Conservation (phyloP, 768 basidiomycete species). For the Serendipita sp. region DNA sequence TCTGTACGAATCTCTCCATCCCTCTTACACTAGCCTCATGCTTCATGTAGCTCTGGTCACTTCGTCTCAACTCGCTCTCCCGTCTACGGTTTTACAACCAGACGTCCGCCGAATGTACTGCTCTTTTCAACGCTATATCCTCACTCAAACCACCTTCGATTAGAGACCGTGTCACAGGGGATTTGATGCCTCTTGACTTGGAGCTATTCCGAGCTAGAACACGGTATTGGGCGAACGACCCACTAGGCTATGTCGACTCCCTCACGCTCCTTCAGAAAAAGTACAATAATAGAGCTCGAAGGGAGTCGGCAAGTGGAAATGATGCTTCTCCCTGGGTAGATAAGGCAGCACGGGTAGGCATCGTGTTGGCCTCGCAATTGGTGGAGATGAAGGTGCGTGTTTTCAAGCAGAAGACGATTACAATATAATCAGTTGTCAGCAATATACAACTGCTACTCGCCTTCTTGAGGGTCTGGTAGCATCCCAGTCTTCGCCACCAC, state of each 20-base stretch:
- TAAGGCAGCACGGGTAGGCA: conserved; percentile 52
- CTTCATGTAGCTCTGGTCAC: conserved; percentile 54
- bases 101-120: conserved; percentile 68
- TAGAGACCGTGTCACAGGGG: conserved; percentile 30
- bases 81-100: conserved; percentile 76
- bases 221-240: conserved; percentile 69
- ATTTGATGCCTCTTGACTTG: conserved; percentile 34
- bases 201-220: conserved; percentile 56
- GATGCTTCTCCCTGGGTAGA: conserved; percentile 47
- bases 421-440: conserved; percentile 26
- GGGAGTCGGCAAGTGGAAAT: conserved; percentile 17
- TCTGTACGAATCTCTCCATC: conserved; percentile 23
- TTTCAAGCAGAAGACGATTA: background rate
- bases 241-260: conserved; percentile 64
- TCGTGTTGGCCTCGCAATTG: conserved; percentile 69
- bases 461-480: conserved; percentile 39
- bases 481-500: conserved; percentile 27
- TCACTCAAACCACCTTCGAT: conserved; percentile 38
- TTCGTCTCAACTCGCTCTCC: conserved; percentile 62
- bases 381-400: conserved; percentile 62
- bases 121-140: conserved; percentile 52
- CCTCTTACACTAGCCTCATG: background rate
- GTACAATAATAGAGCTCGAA: conserved; percentile 37
- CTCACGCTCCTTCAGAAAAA: conserved; percentile 43
- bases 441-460: conserved; percentile 48